A percentile compares a stretch with the other conserved stretches of the same genome.
Evolutionary conservation across 1,284 basidiomycete genomes (phyloP).

Genomic region (Amylostereum chailletii): DNA sequence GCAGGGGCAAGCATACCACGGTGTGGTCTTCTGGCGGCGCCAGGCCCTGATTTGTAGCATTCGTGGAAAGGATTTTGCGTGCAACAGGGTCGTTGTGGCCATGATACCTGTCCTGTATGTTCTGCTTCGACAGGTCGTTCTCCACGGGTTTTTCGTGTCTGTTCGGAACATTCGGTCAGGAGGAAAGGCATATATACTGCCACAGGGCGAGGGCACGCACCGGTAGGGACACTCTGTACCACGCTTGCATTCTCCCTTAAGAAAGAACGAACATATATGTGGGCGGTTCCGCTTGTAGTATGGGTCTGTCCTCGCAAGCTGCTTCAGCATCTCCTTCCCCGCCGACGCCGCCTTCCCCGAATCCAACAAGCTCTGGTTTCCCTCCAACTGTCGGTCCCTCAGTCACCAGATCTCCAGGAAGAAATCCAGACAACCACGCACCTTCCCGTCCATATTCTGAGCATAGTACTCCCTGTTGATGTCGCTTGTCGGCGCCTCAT

Average conservation of each 20-base stretch:
- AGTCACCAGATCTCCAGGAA: not conserved
- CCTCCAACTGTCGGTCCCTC: slow-evolving; percentile 41
- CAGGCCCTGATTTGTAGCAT: slow-evolving; percentile 75
- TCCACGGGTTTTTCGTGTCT: slow-evolving; percentile 87
- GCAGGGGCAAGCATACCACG: slow-evolving; percentile 51
- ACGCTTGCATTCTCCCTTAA: slow-evolving; percentile 90
- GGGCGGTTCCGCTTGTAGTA: slow-evolving; percentile 96
- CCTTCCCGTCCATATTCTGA: slow-evolving; percentile 91
- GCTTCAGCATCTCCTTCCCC: slow-evolving; percentile 94
- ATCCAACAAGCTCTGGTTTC: slow-evolving; percentile 60
- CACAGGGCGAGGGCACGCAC: slow-evolving; percentile 22
- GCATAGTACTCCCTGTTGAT: slow-evolving; percentile 98
- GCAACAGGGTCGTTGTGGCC: slow-evolving; percentile 89
- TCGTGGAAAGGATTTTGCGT: slow-evolving; percentile 69
- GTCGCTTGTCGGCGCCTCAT: slow-evolving; percentile 88
- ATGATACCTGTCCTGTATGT: slow-evolving; percentile 88
- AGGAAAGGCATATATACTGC: not conserved
- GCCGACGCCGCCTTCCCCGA: slow-evolving; percentile 64
- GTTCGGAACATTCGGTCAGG: slow-evolving; percentile 1
- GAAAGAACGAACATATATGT: slow-evolving; percentile 92
- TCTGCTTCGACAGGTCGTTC: slow-evolving; percentile 83
- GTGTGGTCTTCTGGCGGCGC: slow-evolving; percentile 83
- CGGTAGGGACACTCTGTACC: slow-evolving; percentile 91
- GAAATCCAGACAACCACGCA: slow-evolving; percentile 23
- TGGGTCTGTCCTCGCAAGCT: slow-evolving; percentile 87